Conservation (phyloP, 495 filamentous ascomycete genomes). For the Pyrenula massariospora region DNA sequence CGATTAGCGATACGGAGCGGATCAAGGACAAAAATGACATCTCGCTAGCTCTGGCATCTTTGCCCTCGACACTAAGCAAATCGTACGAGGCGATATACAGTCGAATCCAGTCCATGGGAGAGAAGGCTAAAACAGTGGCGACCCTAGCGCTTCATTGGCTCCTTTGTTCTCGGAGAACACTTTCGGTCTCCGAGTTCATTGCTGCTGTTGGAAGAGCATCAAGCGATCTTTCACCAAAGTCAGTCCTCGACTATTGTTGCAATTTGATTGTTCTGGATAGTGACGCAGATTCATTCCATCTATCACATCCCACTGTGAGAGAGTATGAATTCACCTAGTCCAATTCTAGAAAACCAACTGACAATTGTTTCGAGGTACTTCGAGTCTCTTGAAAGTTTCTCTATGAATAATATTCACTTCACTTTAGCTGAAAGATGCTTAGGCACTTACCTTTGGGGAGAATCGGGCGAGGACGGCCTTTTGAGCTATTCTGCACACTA, state of each 20-base stretch:
- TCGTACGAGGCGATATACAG: neutral
- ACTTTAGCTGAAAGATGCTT: too few relatives aligned
- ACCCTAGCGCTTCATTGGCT: neutral
- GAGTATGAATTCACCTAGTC: too few relatives aligned
- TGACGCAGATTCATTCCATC: neutral
- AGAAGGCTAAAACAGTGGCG: neutral
- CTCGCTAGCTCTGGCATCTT: neutral
- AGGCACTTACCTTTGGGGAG: too few relatives aligned
- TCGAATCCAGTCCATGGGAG: neutral
- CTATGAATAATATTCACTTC: too few relatives aligned
- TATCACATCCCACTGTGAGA: neutral
- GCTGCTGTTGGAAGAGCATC: neutral
- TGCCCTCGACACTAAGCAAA: neutral
- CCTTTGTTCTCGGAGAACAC: neutral
- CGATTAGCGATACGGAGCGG: neutral
- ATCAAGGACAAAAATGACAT: neutral
- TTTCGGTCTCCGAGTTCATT: neutral
- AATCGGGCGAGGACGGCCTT: too few relatives aligned
- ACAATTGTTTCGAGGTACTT: too few relatives aligned
- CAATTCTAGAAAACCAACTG: too few relatives aligned
- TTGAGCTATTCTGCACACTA: too few relatives aligned
- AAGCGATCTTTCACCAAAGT: neutral
- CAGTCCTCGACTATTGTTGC: neutral
- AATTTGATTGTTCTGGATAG: neutral
- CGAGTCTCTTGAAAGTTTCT: too few relatives aligned